These are phyloP conservation scores for Leishmania amazonensis DNA, from an alignment of 208 protist species.

Conservation along the genomic window DNA sequence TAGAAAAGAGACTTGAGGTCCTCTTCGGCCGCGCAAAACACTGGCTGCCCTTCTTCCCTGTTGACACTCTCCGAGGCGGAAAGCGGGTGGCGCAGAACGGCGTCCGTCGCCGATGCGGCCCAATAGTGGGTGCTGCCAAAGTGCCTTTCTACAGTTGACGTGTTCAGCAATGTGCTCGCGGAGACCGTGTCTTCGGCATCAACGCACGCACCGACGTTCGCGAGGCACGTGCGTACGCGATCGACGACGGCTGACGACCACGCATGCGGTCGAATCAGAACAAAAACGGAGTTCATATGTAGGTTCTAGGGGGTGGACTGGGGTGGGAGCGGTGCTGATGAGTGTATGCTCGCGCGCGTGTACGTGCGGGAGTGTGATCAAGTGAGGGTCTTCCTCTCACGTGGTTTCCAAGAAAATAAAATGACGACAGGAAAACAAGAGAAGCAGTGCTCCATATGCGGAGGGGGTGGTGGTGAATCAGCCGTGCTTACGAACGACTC, in stretches of 20 bases:
- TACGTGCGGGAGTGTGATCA: background rate
- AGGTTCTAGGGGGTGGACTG: background rate
- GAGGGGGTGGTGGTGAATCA: background rate
- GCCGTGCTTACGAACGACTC: background rate
- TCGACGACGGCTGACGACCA: constrained; percentile 6
- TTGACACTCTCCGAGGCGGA: background rate
- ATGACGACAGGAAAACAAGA: background rate
- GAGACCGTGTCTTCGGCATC: constrained; percentile 49
- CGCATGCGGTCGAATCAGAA: constrained; percentile 11
- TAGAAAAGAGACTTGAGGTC: constrained; percentile 62
- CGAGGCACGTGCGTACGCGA: background rate
- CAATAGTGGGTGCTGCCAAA: constrained; percentile 56
- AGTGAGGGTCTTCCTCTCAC: no score
- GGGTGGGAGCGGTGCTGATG: background rate
- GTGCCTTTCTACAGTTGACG: constrained; percentile 59
- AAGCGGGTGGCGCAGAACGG: constrained; percentile 28
- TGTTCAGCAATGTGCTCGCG: constrained; percentile 37
- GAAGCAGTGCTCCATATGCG: background rate
- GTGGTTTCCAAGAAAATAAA: background rate
- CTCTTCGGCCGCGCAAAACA: constrained; percentile 19
- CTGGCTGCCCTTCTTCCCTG: background rate
- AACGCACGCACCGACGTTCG: constrained; percentile 35
- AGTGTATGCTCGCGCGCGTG: background rate
- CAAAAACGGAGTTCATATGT: constrained; percentile 13
- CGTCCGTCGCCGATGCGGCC: constrained; percentile 35